A percentile compares a stretch with the other conserved stretches of the same genome.
These are phyloP conservation scores for Diplodia intermedia DNA, from an alignment of 2,329 filamentous ascomycete genomes.

Conservation along the genomic window DNA sequence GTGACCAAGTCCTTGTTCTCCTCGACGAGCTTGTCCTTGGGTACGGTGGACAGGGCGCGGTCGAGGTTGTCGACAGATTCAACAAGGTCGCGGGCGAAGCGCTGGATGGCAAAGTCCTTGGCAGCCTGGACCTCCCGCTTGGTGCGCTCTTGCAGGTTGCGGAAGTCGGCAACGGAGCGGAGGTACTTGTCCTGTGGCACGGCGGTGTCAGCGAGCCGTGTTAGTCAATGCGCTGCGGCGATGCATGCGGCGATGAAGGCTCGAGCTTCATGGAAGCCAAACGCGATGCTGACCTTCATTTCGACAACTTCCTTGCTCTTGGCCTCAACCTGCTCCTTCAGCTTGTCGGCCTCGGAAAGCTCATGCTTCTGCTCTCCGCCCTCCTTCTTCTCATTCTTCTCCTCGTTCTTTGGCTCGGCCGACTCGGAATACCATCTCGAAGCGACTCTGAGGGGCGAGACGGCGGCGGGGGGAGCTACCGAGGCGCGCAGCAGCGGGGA, in stretches of 20 bases:
- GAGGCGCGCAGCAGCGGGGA: conserved; percentile 39
- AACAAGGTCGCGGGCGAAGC: conserved; percentile 92
- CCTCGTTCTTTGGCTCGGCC: conserved; percentile 52
- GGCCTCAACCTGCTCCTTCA: conserved; percentile 72
- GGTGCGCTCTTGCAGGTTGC: conserved; percentile 95
- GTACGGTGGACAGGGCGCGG: conserved; percentile 82
- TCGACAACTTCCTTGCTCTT: conserved; percentile 78
- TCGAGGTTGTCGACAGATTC: conserved; percentile 98
- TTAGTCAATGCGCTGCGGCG: neutral
- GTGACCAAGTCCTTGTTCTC: conserved; percentile 75
- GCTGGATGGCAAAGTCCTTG: conserved; percentile 90
- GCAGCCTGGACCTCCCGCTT: conserved; percentile 86
- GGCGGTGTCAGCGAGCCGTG: conserved; percentile 17
- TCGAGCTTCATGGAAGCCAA: neutral
- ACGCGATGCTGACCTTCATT: conserved; percentile 72
- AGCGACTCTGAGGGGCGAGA: conserved; percentile 37
- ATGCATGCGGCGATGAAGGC: neutral
- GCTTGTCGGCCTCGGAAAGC: conserved; percentile 45
- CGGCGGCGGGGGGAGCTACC: conserved; percentile 36
- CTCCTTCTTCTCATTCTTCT: conserved; percentile 47
- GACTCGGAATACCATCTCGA: conserved; percentile 56
- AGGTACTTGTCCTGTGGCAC: conserved; percentile 83
- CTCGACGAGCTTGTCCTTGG: conserved; percentile 72
- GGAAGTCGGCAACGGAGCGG: conserved; percentile 93
- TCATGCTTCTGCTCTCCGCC: conserved; percentile 55